These are phyloP conservation scores for Austropuccinia psidii DNA, from an alignment of 1,284 basidiomycete genomes.

Conservation along the genomic window DNA sequence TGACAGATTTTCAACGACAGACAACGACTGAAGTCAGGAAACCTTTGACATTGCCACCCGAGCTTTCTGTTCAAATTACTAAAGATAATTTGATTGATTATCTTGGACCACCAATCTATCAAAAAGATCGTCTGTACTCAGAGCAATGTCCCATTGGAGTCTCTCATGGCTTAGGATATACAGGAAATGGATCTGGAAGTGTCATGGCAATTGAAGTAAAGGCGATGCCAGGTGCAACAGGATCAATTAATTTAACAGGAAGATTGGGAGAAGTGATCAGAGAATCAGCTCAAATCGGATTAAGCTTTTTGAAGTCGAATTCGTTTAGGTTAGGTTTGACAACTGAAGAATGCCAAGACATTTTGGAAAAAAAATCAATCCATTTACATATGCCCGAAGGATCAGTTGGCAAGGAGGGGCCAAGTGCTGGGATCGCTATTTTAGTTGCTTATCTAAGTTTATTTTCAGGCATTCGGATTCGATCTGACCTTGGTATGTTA, in stretches of 20 bases:
- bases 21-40: conserved; percentile 70
- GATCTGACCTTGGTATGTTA: conserved; percentile 71
- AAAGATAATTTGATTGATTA: conserved; percentile 88
- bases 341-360: conserved; percentile 61
- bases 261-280: conserved; percentile 97
- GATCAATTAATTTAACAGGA: conserved; percentile 80
- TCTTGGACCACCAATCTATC: conserved; percentile 89
- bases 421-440: conserved; percentile 89
- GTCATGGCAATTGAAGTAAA: conserved; percentile 96
- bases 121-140: conserved; percentile 86
- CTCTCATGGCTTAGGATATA: conserved; percentile 84
- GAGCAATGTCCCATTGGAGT: conserved; percentile 79
- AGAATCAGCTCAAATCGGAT: conserved; percentile 86
- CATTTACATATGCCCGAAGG: conserved; percentile 97
- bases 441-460: conserved; percentile 82
- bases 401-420: conserved; percentile 94
- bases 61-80: conserved; percentile 72
- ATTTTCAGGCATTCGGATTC: conserved; percentile 71
- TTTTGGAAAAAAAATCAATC: conserved; percentile 69
- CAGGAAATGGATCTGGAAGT: conserved; percentile 90
- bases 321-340: conserved; percentile 82
- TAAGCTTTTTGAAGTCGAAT: conserved; percentile 87
- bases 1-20: conserved; percentile 48
- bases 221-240: conserved; percentile 72
- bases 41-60: conserved; percentile 71